Conservation (phyloP, 768 basidiomycete genomes). For the Lactifluus hygrophoroides region DNA sequence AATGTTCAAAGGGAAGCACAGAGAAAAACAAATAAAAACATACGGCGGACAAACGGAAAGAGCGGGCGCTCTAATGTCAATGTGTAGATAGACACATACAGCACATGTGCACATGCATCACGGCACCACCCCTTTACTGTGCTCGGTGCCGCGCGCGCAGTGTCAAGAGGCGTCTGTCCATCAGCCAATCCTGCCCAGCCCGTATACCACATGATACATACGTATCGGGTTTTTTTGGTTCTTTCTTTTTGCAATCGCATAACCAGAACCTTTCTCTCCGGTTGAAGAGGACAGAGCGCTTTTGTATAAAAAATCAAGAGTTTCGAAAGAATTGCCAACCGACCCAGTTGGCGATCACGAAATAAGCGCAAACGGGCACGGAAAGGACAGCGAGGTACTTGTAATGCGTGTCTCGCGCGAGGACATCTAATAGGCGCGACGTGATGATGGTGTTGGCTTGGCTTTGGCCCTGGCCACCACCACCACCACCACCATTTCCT, state of each 20-base stretch:
- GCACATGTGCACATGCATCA: neutral
- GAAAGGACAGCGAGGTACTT: constrained; percentile 78
- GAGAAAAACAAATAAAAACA: neutral
- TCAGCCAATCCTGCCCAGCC: neutral
- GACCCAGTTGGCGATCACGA: constrained; percentile 97
- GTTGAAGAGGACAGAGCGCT: too few relatives aligned
- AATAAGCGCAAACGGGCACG: constrained; percentile 76
- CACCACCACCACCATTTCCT: too few relatives aligned
- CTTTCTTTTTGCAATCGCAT: too few relatives aligned
- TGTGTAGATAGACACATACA: neutral
- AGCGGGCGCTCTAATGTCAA: neutral
- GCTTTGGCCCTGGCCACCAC: too few relatives aligned
- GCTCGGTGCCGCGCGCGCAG: neutral
- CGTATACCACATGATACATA: neutral
- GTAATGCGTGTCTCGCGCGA: constrained; percentile 76
- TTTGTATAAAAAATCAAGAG: too few relatives aligned
- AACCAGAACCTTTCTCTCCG: too few relatives aligned
- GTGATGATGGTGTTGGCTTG: neutral
- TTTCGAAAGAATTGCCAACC: constrained; percentile 97
- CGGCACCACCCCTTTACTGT: neutral
- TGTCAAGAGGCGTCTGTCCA: neutral
- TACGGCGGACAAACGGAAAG: neutral
- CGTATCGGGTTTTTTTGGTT: too few relatives aligned
- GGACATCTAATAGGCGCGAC: constrained; percentile 53
- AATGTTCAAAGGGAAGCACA: neutral